Evolutionary conservation across 164 flowering plant genomes (phyloP), one percentile per base, ranked within the genome.

Genomic region (Liriodendron chinense): DNA sequence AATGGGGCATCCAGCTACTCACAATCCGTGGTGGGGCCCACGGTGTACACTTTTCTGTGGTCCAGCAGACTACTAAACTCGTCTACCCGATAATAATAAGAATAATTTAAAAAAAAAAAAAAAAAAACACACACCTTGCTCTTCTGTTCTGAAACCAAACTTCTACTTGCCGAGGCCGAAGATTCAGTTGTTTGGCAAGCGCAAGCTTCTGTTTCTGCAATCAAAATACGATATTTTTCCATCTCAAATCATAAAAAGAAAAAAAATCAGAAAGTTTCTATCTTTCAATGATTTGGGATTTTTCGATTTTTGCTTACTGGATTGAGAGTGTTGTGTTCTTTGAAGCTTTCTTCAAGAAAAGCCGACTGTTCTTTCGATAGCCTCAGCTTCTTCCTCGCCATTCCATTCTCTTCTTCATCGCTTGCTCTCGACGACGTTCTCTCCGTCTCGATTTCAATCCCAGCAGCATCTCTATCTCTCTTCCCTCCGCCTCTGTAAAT

Each of bases 351-450:
- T 81, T 94, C 98, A 20, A 94, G 93, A 81, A 87, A 91, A 73
- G 97, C 98, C n/a, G 98, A 91, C 47, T 94, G 98, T 3, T 92
- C 92, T 77, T 92, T 94, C 10, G 94, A 85, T 47, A 94, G 90
- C 23, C 98, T 80, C 14, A 94, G 94, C 69, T 94, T 94, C 86
- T 94, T 94, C 76, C 98, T 76, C 12, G 88, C 78, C 20, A 77
- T 50, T 13, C 88, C 91, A 73, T 89, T 89, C 43, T 91, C 94
- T 0, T 92, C 97, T 7, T 91, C 98, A 57, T 91, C 95, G 61
- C 95, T 90, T 1, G 84, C 88, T 79, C 96, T 83, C 3, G 91
- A 89, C 34, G 83, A 78, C 7, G 87, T 76, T 68, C 88, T 79
- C 74, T 87, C 91, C 1, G 63, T 61, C 28, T 84, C 88, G 9